Evolutionary conservation across 805 yeast genomes (phyloP).

Genomic region (Ogataea methylovora): DNA sequence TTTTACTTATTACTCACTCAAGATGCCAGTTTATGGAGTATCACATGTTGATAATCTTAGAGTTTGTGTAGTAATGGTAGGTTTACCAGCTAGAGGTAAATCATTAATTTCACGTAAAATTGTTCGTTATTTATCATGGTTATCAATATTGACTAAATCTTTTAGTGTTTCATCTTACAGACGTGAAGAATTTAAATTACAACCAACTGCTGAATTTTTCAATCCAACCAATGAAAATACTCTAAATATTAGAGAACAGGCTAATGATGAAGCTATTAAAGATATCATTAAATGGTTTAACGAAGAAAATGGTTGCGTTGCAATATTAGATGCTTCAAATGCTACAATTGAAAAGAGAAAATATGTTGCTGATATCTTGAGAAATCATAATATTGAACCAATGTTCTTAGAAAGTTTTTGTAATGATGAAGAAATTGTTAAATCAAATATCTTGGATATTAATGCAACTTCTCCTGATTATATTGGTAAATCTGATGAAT

Average conservation of each 20-base stretch:
- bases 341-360: constrained; percentile 68
- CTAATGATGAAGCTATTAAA: constrained; percentile 61
- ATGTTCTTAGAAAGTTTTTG: constrained; percentile 91
- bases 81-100: constrained; percentile 88
- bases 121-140: constrained; percentile 88
- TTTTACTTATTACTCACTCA: background rate
- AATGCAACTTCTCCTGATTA: constrained; percentile 85
- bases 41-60: constrained; percentile 63
- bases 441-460: constrained; percentile 78
- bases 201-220: constrained; percentile 73
- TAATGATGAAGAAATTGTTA: constrained; percentile 69
- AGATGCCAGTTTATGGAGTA: constrained; percentile 51
- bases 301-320: constrained; percentile 78
- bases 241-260: constrained; percentile 52
- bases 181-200: constrained; percentile 47
- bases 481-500: constrained; percentile 55
- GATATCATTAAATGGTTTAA: constrained; percentile 87
- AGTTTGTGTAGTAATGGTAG: constrained; percentile 85
- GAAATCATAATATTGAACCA: constrained; percentile 70
- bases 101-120: constrained; percentile 91
- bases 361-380: constrained; percentile 46
- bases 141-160: constrained; percentile 76
- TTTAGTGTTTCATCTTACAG: constrained; percentile 89
- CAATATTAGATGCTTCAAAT: constrained; percentile 90
- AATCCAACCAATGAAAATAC: constrained; percentile 62